Evolutionary conservation across 768 basidiomycete species (phyloP).

Genomic region (Trametes cubensis): DNA sequence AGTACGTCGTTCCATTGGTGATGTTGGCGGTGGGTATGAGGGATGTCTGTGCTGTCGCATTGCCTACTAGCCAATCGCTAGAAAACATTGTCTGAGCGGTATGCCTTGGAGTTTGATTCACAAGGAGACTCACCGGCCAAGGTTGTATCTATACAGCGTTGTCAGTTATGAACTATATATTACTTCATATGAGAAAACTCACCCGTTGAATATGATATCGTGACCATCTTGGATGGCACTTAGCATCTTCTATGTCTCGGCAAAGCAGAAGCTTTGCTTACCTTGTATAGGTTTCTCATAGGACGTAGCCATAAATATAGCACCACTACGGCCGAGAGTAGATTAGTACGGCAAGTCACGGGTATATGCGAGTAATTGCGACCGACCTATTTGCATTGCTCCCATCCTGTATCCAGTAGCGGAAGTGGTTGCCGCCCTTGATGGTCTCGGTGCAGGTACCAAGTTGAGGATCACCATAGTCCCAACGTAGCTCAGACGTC

Average conservation of each 20-base stretch:
- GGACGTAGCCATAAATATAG: constrained; percentile 74
- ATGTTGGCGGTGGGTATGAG: constrained; percentile 49
- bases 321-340: constrained; percentile 48
- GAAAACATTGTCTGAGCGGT: neutral
- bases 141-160: constrained; percentile 57
- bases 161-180: constrained; percentile 7
- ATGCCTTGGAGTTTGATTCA: neutral
- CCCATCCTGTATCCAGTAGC: constrained; percentile 88
- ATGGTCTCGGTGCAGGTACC: constrained; percentile 88
- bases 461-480: constrained; percentile 78
- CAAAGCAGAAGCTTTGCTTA: constrained; percentile 38
- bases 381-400: constrained; percentile 56
- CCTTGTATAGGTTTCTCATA: constrained; percentile 69
- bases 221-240: constrained; percentile 48
- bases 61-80: constrained; percentile 85
- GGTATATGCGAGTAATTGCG: neutral
- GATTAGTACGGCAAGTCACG: neutral
- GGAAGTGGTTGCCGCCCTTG: constrained; percentile 83
- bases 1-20: constrained; percentile 62
- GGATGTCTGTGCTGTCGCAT: constrained; percentile 58
- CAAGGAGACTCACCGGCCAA: constrained; percentile 57
- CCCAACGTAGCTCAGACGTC: constrained; percentile 80
- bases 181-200: constrained; percentile 9
- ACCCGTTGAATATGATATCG: constrained; percentile 77
- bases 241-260: neutral